phyloP scores from a whole-genome alignment of 305 asterid genomes.

The Fraxinus greggii region DNA sequence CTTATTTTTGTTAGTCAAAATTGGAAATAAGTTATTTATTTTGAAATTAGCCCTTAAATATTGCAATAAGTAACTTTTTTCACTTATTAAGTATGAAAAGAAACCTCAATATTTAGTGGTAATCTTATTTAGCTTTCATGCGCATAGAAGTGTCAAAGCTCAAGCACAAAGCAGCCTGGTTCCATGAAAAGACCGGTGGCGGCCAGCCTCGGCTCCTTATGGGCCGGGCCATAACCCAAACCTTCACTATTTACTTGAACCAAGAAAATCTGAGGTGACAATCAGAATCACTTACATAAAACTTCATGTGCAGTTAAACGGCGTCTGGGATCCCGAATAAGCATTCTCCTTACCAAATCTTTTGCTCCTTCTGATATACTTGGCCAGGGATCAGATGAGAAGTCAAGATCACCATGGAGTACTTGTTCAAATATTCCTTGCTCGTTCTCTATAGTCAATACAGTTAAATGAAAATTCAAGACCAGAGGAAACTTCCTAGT shows the following conservation, averaged over 20 bases:
- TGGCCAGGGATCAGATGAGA: constrained; percentile 73
- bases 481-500: not conserved
- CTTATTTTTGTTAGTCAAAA: not conserved
- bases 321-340: constrained; percentile 55
- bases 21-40: not conserved
- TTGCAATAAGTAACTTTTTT: not conserved
- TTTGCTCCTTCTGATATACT: constrained; percentile 65
- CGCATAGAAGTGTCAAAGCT: not conserved
- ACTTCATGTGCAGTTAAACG: constrained; percentile 74
- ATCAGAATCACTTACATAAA: constrained; percentile 45
- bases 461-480: not conserved
- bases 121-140: not conserved
- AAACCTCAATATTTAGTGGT: not conserved
- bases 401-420: constrained; percentile 69
- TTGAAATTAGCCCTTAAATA: not conserved
- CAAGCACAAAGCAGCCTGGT: not conserved
- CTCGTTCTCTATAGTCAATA: constrained; percentile 49
- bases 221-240: not conserved
- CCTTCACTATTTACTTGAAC: not conserved
- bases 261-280: not conserved
- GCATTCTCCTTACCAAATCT: constrained; percentile 69
- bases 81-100: not conserved
- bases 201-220: not conserved
- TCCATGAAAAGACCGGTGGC: not conserved
- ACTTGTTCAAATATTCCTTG: constrained; percentile 74